Evolutionary conservation across 2,329 filamentous ascomycete species (phyloP), one percentile per base, ranked within the genome.

Genomic region (Aspergillus cejpii): DNA sequence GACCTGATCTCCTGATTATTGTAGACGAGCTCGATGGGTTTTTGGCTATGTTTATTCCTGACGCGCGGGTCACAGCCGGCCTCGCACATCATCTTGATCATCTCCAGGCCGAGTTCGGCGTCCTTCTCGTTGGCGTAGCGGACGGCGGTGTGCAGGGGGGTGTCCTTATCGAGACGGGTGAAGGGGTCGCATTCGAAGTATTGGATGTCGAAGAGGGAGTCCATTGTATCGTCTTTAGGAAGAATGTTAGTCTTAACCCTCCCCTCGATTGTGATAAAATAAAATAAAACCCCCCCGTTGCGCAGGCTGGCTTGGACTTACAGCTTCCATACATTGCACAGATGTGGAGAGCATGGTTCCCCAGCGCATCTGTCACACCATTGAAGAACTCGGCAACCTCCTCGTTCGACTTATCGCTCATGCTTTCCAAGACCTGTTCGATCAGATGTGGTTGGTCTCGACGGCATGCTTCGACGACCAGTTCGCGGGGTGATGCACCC

Each of bases 371-470:
- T 37, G 80, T 85, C 40, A 90, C 87, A 38, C 80, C 78, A 74
- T 98, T 98, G 65, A 98, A 81, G 54, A 94, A 81, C 40, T 78
- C 67, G 26, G 89, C 82, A 49, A 87, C 80, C 59, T 85, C 76
- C 47, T 80, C 76, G 43, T 75, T 68, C 6, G 72, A 63, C 43
- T 83, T 80, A 47, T 72, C 69, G 53, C 78, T 78, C 61, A 79
- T 72, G 53, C 72, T 71, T 33, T 77, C 70, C 55, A 96, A 76
- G 45, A 90, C 78, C 59, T 92, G 84, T 57, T 79, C 71, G 45
- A 97, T 80, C 49, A 97, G 81, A 43, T 91, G 84, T 55, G 83
- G 83, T 71, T 97, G 96, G 77, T 97, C 91, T 62, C 89, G 81
- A 50, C 91, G 87, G 72, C 87, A 94, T 59, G 92, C 87, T 74